These are phyloP conservation scores for Zymoseptoria tritici DNA, from an alignment of 2,329 filamentous ascomycete species.

Conservation along the genomic window DNA sequence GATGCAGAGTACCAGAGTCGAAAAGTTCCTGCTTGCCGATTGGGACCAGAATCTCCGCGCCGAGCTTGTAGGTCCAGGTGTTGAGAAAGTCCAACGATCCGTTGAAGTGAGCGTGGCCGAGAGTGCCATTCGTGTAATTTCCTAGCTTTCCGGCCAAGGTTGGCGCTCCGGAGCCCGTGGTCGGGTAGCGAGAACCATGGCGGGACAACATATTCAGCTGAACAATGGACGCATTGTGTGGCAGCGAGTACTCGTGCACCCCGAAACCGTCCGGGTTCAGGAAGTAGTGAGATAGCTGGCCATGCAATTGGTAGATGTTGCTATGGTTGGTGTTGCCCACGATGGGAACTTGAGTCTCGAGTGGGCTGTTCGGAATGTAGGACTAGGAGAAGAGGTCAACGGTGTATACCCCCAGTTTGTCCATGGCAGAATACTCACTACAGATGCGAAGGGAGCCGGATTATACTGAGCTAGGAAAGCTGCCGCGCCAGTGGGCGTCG, in stretches of 20 bases:
- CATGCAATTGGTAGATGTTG: slow-evolving; percentile 66
- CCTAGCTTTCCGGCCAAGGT: slow-evolving; percentile 51
- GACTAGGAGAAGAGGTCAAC: slow-evolving; percentile 28
- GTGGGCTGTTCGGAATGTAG: slow-evolving; percentile 60
- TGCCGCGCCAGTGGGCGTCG: slow-evolving; percentile 61
- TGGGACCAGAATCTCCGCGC: slow-evolving; percentile 63
- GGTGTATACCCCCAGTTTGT: background rate
- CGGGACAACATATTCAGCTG: slow-evolving; percentile 67
- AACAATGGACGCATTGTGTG: slow-evolving; percentile 58
- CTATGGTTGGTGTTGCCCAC: slow-evolving; percentile 48
- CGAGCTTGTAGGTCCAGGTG: slow-evolving; percentile 61
- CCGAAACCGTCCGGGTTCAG: slow-evolving; percentile 64
- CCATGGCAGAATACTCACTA: slow-evolving; percentile 21
- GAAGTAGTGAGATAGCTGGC: slow-evolving; percentile 61
- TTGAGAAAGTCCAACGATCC: slow-evolving; percentile 60
- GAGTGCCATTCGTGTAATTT: slow-evolving; percentile 39
- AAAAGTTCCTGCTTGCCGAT: slow-evolving; percentile 59
- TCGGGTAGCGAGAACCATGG: slow-evolving; percentile 68
- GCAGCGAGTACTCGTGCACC: slow-evolving; percentile 62
- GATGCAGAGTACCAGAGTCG: slow-evolving; percentile 57
- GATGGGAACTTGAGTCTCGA: slow-evolving; percentile 65
- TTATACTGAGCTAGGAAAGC: slow-evolving; percentile 67
- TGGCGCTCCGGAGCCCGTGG: slow-evolving; percentile 49
- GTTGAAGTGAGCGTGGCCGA: slow-evolving; percentile 41
- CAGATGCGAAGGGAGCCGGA: slow-evolving; percentile 52